These are phyloP conservation scores for Citrullus mucosospermus DNA, from an alignment of 306 rosid genomes.

Conservation along the genomic window DNA sequence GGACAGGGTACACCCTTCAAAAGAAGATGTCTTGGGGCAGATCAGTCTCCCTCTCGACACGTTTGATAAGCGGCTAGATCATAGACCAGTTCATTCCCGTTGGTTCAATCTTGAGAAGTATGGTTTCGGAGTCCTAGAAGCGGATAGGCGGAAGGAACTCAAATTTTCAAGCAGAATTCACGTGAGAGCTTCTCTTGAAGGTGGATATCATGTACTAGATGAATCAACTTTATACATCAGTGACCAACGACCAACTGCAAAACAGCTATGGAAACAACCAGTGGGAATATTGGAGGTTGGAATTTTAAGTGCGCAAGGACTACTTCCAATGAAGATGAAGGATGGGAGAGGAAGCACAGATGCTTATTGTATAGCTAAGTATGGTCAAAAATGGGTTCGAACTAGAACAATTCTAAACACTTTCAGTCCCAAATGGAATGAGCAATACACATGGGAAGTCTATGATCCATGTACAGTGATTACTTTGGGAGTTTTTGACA, in stretches of 20 bases:
- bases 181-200: conserved; percentile 84
- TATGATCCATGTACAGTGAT: conserved; percentile 90
- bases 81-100: conserved; percentile 69
- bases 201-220: conserved; percentile 92
- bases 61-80: conserved; percentile 71
- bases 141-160: conserved; percentile 74
- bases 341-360: conserved; percentile 63
- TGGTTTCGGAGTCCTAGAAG: conserved; percentile 70
- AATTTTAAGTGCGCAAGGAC: conserved; percentile 67
- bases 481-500: conserved; percentile 74
- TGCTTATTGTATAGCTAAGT: conserved; percentile 77
- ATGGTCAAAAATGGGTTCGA: conserved; percentile 91
- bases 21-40: conserved; percentile 72
- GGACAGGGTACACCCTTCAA: conserved; percentile 57
- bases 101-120: conserved; percentile 89
- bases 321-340: conserved; percentile 93
- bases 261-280: conserved; percentile 88
- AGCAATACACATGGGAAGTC: conserved; percentile 95
- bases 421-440: conserved; percentile 77
- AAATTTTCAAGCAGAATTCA: conserved; percentile 81
- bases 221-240: conserved; percentile 82
- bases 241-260: conserved; percentile 85
- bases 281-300: conserved; percentile 84
- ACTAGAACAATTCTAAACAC: conserved; percentile 80
- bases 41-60: conserved; percentile 48